Evolutionary conservation across 371 early-diverging fungal species (phyloP).

Genomic region (Mortierella sp.): DNA sequence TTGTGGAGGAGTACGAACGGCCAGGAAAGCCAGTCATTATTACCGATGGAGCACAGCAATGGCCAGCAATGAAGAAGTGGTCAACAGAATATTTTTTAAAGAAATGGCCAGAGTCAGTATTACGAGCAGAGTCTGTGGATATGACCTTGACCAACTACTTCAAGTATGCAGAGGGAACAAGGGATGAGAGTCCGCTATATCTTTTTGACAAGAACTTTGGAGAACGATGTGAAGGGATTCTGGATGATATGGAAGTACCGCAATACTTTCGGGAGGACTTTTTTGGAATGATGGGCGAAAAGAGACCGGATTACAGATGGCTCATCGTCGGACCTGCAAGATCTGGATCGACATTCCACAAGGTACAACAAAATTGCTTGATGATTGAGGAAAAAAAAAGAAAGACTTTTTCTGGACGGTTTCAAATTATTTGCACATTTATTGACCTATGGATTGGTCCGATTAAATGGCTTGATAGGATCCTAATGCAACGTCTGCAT

Average conservation of each 20-base stretch:
- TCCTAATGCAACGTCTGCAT: slow-evolving; percentile 78
- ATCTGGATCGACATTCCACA: slow-evolving; percentile 74
- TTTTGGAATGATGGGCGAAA: slow-evolving; percentile 63
- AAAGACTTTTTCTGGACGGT: too few species aligned
- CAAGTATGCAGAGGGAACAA: slow-evolving; percentile 58
- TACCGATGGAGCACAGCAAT: slow-evolving; percentile 67
- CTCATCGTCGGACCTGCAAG: slow-evolving; percentile 76
- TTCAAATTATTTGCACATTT: not conserved
- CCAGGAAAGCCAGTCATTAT: slow-evolving; percentile 74
- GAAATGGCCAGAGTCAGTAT: slow-evolving; percentile 57
- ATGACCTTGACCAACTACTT: slow-evolving; percentile 65
- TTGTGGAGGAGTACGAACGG: slow-evolving; percentile 62
- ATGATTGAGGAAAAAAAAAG: not conserved
- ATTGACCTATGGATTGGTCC: too few species aligned
- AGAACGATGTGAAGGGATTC: slow-evolving; percentile 58
- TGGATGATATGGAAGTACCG: slow-evolving; percentile 69
- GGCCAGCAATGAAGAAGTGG: slow-evolving; percentile 71
- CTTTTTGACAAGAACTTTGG: slow-evolving; percentile 77
- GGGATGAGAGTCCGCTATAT: slow-evolving; percentile 74
- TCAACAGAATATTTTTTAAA: slow-evolving; percentile 58
- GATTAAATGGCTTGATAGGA: slow-evolving; percentile 48
- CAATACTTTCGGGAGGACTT: slow-evolving; percentile 72
- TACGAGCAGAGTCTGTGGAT: slow-evolving; percentile 75
- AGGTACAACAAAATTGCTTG: slow-evolving; percentile 27
- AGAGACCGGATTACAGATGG: slow-evolving; percentile 80